Percentiles rank a stretch among this genome's conserved stretches.
Evolutionary conservation across 257 asterid species (phyloP).

Genomic region (Fraxinus excelsior): DNA sequence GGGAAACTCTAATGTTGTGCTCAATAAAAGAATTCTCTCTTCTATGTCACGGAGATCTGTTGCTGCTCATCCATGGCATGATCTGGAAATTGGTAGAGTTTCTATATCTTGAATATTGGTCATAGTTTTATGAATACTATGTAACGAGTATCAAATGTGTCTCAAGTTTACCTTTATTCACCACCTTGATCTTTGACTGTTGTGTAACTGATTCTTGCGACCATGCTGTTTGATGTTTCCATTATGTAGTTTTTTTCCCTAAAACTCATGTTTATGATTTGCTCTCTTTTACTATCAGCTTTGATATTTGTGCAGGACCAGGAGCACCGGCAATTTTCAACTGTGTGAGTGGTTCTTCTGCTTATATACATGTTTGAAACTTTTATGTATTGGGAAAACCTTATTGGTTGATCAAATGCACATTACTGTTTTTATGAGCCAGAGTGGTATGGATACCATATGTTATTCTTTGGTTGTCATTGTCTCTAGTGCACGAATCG

Average conservation of each 20-base stretch:
- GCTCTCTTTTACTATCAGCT: neutral
- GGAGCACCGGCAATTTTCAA: constrained; percentile 87
- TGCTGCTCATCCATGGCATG: constrained; percentile 99
- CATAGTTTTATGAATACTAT: neutral
- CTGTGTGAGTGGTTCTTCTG: constrained; percentile 59
- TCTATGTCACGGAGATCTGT: constrained; percentile 69
- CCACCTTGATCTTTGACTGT: neutral
- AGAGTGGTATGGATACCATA: neutral
- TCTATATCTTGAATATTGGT: neutral
- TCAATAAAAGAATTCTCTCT: constrained; percentile 78
- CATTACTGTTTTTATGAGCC: neutral
- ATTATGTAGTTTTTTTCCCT: neutral
- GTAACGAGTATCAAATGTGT: neutral
- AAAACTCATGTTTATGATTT: neutral
- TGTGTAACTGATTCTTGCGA: neutral
- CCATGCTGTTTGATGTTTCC: neutral
- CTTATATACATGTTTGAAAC: neutral
- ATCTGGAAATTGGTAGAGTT: constrained; percentile 74
- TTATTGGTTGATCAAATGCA: constrained; percentile 1
- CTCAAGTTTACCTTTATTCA: neutral
- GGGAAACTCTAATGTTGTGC: constrained; percentile 39
- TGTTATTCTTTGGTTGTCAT: neutral
- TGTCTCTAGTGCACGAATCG: neutral
- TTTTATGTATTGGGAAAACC: neutral
- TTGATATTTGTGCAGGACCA: constrained; percentile 62